Conservation (phyloP, 2,329 filamentous ascomycete genomes). For the Ophiocordyceps camponoti-floridani region DNA sequence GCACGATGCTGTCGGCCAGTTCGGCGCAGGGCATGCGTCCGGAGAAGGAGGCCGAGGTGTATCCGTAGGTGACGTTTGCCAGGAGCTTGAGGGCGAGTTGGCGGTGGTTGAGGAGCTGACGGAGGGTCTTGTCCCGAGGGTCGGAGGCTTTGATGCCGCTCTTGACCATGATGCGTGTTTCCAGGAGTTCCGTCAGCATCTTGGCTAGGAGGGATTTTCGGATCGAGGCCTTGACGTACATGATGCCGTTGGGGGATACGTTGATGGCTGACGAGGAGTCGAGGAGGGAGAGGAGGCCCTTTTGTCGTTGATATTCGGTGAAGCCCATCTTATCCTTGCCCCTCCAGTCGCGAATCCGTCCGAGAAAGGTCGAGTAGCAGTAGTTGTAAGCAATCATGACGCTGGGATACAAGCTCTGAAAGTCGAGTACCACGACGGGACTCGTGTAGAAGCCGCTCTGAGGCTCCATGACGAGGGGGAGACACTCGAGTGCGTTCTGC, state of each 20-base stretch:
- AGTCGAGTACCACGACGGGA: conserved; percentile 80
- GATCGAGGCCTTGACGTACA: conserved; percentile 75
- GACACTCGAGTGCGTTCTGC: conserved; percentile 86
- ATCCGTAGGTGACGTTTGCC: conserved; percentile 97
- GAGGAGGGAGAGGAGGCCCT: conserved; percentile 57
- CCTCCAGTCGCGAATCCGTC: conserved; percentile 73
- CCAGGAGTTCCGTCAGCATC: conserved; percentile 90
- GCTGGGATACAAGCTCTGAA: conserved; percentile 89
- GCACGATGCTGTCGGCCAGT: conserved; percentile 95
- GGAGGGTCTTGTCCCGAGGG: conserved; percentile 58
- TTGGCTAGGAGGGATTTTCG: conserved; percentile 84
- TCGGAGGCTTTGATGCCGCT: conserved; percentile 65
- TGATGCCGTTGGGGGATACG: conserved; percentile 88
- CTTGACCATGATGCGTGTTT: conserved; percentile 96
- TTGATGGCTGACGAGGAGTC: conserved; percentile 59
- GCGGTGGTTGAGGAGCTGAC: conserved; percentile 79
- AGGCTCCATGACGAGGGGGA: conserved; percentile 94
- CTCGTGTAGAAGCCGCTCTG: conserved; percentile 88
- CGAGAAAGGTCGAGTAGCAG: conserved; percentile 93
- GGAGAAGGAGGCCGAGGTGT: conserved; percentile 91
- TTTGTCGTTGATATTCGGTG: conserved; percentile 63
- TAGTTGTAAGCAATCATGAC: conserved; percentile 99
- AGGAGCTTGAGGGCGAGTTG: conserved; percentile 89
- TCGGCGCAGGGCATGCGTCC: conserved; percentile 96
- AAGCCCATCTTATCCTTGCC: conserved; percentile 92